Conservation (phyloP, 1,284 basidiomycete species). For the Lentinula novae-zelandiae region DNA sequence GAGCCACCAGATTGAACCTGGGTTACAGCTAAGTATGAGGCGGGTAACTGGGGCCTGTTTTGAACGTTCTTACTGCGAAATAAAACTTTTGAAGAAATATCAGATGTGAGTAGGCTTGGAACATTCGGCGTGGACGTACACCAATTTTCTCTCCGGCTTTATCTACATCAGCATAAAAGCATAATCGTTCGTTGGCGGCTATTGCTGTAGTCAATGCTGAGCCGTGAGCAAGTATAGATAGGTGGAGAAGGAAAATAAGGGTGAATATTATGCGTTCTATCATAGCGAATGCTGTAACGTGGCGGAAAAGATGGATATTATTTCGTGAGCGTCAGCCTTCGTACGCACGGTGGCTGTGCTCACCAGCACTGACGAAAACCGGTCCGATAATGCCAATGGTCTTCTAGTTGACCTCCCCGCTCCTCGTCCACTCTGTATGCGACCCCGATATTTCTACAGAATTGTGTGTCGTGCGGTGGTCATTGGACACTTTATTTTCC, state of each 20-base stretch:
- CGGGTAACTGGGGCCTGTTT: not conserved
- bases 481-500: too few relatives aligned
- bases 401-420: too few relatives aligned
- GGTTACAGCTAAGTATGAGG: not conserved
- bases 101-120: slow-evolving; percentile 2
- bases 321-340: too few relatives aligned
- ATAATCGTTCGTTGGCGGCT: slow-evolving; percentile 81
- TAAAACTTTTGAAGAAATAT: slow-evolving; percentile 35
- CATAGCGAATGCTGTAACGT: slow-evolving; percentile 5
- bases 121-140: slow-evolving; percentile 35
- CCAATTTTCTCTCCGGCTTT: slow-evolving; percentile 90
- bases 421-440: too few relatives aligned
- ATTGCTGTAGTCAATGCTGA: slow-evolving; percentile 88
- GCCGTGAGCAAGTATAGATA: slow-evolving; percentile 27
- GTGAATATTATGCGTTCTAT: slow-evolving; percentile 10
- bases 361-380: too few relatives aligned
- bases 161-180: slow-evolving; percentile 98
- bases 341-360: too few relatives aligned
- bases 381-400: too few relatives aligned
- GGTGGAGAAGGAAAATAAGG: slow-evolving; percentile 24
- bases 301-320: not conserved
- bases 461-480: too few relatives aligned
- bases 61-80: slow-evolving; percentile 32
- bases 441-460: too few relatives aligned
- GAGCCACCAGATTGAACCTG: slow-evolving; percentile 95